A percentile compares a stretch with the other conserved stretches of the same genome.
phyloP scores from a whole-genome alignment of 2,329 filamentous ascomycete species.

The Emydomyces testavorans region DNA sequence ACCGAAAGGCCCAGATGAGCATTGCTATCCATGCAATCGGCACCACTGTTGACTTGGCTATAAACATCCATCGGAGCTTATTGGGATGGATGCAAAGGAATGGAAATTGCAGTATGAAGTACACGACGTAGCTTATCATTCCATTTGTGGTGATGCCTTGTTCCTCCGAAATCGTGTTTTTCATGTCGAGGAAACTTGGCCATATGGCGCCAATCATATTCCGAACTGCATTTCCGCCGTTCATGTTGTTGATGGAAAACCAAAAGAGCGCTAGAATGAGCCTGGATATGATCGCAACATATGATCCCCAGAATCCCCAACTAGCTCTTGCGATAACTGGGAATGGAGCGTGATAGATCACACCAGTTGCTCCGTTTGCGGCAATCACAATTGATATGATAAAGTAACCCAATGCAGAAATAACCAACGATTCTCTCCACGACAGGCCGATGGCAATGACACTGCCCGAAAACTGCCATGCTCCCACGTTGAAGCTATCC shows the following conservation, averaged over 20 bases:
- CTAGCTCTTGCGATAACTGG: slow-evolving; percentile 66
- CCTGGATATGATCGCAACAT: slow-evolving; percentile 44
- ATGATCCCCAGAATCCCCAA: slow-evolving; percentile 75
- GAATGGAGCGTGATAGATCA: slow-evolving; percentile 79
- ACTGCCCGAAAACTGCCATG: slow-evolving; percentile 83
- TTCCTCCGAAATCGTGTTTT: slow-evolving; percentile 52
- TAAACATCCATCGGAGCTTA: slow-evolving; percentile 10
- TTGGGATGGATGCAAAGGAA: slow-evolving; percentile 37
- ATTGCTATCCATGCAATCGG: slow-evolving; percentile 7
- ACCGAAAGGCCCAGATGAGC: slow-evolving; percentile 9
- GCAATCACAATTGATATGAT: slow-evolving; percentile 66
- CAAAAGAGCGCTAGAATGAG: slow-evolving; percentile 47
- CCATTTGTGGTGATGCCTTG: slow-evolving; percentile 36
- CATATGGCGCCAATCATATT: slow-evolving; percentile 83
- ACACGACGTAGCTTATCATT: slow-evolving; percentile 30
- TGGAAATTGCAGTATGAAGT: slow-evolving; percentile 29
- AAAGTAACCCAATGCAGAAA: slow-evolving; percentile 74
- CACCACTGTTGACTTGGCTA: slow-evolving; percentile 5
- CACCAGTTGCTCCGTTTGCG: slow-evolving; percentile 69
- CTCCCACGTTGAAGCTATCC: slow-evolving; percentile 71
- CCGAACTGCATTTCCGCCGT: slow-evolving; percentile 45
- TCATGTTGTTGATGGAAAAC: slow-evolving; percentile 57
- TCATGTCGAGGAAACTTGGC: slow-evolving; percentile 49
- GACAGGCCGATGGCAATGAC: slow-evolving; percentile 68
- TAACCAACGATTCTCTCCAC: slow-evolving; percentile 85